These are phyloP conservation scores for Arabidopsis hybrid DNA, from an alignment of 441 rosid species.

Conservation along the genomic window DNA sequence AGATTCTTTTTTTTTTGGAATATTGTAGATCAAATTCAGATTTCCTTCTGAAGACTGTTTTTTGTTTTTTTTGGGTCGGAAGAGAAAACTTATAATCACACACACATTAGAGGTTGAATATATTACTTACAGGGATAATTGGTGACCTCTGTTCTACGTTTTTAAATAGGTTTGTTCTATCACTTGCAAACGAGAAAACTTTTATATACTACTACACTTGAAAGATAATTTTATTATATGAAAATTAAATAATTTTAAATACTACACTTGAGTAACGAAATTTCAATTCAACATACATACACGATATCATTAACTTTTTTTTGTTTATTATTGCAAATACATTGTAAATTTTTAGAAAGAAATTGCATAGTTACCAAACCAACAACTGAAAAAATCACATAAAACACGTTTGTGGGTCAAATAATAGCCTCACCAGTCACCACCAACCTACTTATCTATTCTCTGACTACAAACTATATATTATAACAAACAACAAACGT, in stretches of 20 bases:
- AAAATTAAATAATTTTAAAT: too few species aligned
- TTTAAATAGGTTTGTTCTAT: too few species aligned
- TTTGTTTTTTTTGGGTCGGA: conserved; percentile 17
- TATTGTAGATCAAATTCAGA: conserved; percentile 41
- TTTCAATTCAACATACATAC: too few species aligned
- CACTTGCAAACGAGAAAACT: too few species aligned
- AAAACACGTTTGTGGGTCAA: conserved; percentile 35
- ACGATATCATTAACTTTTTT: too few species aligned
- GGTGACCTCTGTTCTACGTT: too few species aligned
- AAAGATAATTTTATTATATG: too few species aligned
- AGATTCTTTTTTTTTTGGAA: conserved; percentile 37
- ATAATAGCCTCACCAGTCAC: conserved; percentile 17
- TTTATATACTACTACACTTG: too few species aligned
- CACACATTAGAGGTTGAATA: conserved; percentile 24
- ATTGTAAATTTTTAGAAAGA: too few species aligned
- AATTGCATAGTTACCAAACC: conserved; percentile 35
- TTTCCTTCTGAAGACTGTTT: conserved; percentile 15
- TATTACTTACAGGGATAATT: neutral
- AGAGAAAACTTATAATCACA: conserved; percentile 20
- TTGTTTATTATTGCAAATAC: too few species aligned
- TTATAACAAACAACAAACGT: conserved; percentile 11
- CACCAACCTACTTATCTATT: conserved; percentile 38
- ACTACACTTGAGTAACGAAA: too few species aligned
- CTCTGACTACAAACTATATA: conserved; percentile 17
- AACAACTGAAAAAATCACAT: conserved; percentile 29